These are phyloP conservation scores for Acacia crassicarpa DNA, from an alignment of 306 rosid species.

Conservation along the genomic window DNA sequence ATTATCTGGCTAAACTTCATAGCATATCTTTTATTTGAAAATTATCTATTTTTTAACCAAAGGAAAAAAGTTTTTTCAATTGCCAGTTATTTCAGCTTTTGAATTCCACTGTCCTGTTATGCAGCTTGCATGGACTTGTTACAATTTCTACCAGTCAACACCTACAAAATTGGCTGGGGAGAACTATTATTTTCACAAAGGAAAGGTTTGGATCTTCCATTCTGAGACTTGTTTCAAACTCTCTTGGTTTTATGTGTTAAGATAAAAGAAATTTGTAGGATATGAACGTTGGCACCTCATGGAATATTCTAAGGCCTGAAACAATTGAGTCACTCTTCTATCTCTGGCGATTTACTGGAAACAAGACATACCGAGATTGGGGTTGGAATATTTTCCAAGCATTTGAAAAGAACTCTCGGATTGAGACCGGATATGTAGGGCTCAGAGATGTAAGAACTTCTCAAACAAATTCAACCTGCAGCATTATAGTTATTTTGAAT, in stretches of 20 bases:
- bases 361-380: constrained; percentile 97
- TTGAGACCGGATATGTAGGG: constrained; percentile 90
- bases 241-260: constrained; percentile 28
- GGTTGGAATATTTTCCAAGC: constrained; percentile 98
- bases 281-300: constrained; percentile 88
- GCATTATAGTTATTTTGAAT: background rate
- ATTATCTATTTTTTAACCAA: background rate
- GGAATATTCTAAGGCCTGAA: constrained; percentile 97
- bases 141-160: constrained; percentile 87
- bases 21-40: background rate
- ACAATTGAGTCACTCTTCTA: constrained; percentile 92
- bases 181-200: constrained; percentile 73
- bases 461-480: background rate
- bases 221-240: constrained; percentile 18
- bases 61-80: background rate
- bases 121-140: constrained; percentile 99
- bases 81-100: background rate
- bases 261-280: constrained; percentile 53
- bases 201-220: constrained; percentile 63
- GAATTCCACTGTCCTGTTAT: constrained; percentile 10
- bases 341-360: constrained; percentile 91
- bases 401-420: constrained; percentile 86
- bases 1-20: background rate
- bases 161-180: constrained; percentile 97
- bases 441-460: constrained; percentile 80